phyloP scores from a whole-genome alignment of 345 rosid genomes.

The Eucalyptus melliodora region DNA sequence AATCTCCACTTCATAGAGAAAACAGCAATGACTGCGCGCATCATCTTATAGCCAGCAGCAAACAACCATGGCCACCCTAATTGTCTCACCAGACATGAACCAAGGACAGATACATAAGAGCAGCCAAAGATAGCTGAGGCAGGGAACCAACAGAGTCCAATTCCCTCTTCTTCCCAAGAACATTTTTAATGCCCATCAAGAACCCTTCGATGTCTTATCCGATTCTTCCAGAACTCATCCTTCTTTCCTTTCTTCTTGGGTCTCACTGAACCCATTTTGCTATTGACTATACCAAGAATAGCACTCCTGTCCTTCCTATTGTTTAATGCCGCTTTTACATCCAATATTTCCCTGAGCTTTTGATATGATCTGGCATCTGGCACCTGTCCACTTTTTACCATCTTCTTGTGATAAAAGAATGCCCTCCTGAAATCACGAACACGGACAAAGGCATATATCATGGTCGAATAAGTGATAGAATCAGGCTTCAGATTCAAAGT shows the following conservation, averaged over 20 bases:
- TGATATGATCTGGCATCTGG: constrained; percentile 66
- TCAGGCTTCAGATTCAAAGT: constrained; percentile 62
- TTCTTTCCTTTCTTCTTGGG: constrained; percentile 61
- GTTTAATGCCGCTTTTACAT: constrained; percentile 57
- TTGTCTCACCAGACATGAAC: neutral
- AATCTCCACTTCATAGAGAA: neutral
- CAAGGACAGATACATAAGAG: neutral
- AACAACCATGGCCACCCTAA: neutral
- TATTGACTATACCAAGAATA: constrained; percentile 67
- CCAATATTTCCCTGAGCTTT: constrained; percentile 70
- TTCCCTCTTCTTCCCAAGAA: neutral
- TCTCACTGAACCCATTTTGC: constrained; percentile 53
- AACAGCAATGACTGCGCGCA: neutral
- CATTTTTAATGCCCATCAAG: neutral
- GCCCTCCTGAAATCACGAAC: constrained; percentile 89
- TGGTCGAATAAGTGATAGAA: constrained; percentile 70
- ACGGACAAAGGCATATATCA: constrained; percentile 78
- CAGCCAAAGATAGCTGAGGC: neutral
- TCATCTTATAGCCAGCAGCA: neutral
- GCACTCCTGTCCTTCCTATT: constrained; percentile 68
- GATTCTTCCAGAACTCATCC: constrained; percentile 88
- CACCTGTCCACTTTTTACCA: constrained; percentile 74
- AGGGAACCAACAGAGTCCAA: neutral
- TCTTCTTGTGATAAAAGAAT: constrained; percentile 75
- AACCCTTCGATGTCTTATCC: constrained; percentile 15